phyloP scores from a whole-genome alignment of 176 grass and related monocot genomes.

The Thalia dealbata region DNA sequence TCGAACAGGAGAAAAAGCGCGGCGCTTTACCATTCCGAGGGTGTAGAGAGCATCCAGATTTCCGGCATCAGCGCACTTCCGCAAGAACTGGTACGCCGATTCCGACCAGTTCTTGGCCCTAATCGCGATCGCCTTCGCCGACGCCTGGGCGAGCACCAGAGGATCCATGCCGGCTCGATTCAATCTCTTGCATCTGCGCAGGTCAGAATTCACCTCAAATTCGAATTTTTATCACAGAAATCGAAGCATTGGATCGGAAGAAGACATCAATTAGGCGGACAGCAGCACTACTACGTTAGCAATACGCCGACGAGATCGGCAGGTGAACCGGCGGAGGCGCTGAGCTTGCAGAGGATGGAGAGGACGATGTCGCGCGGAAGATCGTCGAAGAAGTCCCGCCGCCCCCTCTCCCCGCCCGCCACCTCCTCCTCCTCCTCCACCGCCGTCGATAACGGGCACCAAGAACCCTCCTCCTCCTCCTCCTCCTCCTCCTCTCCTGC shows the following conservation, averaged over 20 bases:
- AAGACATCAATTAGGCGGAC: too few species aligned
- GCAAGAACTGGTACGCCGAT: constrained; percentile 36
- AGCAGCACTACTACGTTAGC: constrained; percentile 36
- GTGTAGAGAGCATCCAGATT: constrained; percentile 56
- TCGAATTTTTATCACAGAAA: not conserved
- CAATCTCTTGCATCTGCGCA: constrained; percentile 49
- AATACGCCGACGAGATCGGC: constrained; percentile 48
- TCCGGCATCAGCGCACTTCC: constrained; percentile 40
- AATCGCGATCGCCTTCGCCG: constrained; percentile 25
- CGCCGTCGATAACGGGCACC: too few species aligned
- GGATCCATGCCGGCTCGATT: constrained; percentile 26
- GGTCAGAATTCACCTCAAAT: too few species aligned
- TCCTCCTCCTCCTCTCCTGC: not conserved
- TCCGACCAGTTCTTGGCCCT: constrained; percentile 30
- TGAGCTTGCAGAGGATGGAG: constrained; percentile 44
- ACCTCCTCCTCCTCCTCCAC: not conserved
- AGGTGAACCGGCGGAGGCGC: constrained; percentile 33
- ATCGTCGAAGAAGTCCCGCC: constrained; percentile 32
- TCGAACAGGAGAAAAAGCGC: not conserved
- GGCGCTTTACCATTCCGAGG: constrained; percentile 49
- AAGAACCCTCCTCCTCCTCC: constrained; percentile 13
- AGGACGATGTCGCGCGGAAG: constrained; percentile 74
- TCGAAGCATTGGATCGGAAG: too few species aligned
- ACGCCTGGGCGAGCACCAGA: constrained; percentile 28
- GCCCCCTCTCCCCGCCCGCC: constrained; percentile 9